Conservation (phyloP, 441 rosid species). For the Mallotus repandus region DNA sequence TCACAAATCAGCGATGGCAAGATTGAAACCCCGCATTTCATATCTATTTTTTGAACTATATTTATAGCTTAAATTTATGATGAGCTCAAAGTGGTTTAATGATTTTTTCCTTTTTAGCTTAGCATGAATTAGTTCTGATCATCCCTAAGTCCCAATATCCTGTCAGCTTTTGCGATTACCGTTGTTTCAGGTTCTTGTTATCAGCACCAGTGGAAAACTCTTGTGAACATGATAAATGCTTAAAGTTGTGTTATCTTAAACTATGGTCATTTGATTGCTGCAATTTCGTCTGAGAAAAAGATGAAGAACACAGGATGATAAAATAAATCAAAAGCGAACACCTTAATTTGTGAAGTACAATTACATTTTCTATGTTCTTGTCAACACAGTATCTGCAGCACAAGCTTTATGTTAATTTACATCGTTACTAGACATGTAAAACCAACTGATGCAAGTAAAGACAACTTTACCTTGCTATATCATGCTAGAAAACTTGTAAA, state of each 20-base stretch:
- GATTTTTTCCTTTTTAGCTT: neutral
- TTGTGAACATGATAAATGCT: neutral
- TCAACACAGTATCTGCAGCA: neutral
- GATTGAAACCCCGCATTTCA: no score
- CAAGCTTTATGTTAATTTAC: neutral
- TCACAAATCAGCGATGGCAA: no score
- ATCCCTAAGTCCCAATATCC: neutral
- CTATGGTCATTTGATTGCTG: neutral
- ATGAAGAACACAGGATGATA: neutral
- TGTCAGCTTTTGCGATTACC: neutral
- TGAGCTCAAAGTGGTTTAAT: neutral
- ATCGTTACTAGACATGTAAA: neutral
- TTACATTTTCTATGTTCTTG: neutral
- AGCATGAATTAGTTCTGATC: neutral
- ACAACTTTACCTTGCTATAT: neutral
- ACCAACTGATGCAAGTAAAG: neutral
- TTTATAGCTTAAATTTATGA: no score
- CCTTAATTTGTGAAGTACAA: neutral
- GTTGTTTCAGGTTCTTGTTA: neutral
- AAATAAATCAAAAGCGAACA: neutral
- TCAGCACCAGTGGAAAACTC: neutral
- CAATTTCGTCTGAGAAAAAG: neutral
- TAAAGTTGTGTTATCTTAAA: neutral
- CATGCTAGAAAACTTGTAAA: conserved; percentile 6
- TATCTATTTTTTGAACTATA: no score